phyloP scores from a whole-genome alignment of 2,329 filamentous ascomycete species.

The Colletotrichum endophyticum region DNA sequence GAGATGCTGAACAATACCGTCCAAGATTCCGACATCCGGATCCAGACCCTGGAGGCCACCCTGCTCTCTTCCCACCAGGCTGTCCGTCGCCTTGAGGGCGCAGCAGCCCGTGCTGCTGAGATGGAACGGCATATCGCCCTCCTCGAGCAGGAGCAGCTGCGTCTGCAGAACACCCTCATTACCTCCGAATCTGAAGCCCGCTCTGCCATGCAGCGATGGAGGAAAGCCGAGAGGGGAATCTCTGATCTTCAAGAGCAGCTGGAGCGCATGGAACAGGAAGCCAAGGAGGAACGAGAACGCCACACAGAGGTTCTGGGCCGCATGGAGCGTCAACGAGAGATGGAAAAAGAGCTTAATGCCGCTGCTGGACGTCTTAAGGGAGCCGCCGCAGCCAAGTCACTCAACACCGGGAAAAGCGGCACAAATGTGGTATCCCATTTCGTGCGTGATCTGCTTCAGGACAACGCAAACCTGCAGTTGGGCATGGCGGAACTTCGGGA shows the following conservation, averaged over 20 bases:
- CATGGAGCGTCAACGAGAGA: slow-evolving; percentile 81
- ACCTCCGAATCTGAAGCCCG: slow-evolving; percentile 76
- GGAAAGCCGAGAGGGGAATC: slow-evolving; percentile 81
- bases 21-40: slow-evolving; percentile 78
- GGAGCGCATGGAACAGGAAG: slow-evolving; percentile 85
- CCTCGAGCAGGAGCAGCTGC: slow-evolving; percentile 82
- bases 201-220: slow-evolving; percentile 82
- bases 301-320: slow-evolving; percentile 82
- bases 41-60: slow-evolving; percentile 77
- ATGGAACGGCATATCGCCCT: slow-evolving; percentile 81
- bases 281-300: slow-evolving; percentile 77
- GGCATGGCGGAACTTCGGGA: slow-evolving; percentile 91
- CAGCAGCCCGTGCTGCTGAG: slow-evolving; percentile 76
- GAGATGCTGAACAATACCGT: slow-evolving; percentile 84
- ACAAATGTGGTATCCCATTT: slow-evolving; percentile 89
- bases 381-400: slow-evolving; percentile 73
- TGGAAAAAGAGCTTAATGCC: slow-evolving; percentile 82
- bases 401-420: slow-evolving; percentile 62
- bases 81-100: slow-evolving; percentile 73
- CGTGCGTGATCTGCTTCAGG: slow-evolving; percentile 91
- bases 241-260: slow-evolving; percentile 84
- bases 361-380: slow-evolving; percentile 83
- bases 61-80: slow-evolving; percentile 80
- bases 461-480: slow-evolving; percentile 92
- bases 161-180: slow-evolving; percentile 70